These are phyloP conservation scores for Cenchrus fungigraminus DNA, from an alignment of 176 grass and related monocot genomes.

Conservation along the genomic window DNA sequence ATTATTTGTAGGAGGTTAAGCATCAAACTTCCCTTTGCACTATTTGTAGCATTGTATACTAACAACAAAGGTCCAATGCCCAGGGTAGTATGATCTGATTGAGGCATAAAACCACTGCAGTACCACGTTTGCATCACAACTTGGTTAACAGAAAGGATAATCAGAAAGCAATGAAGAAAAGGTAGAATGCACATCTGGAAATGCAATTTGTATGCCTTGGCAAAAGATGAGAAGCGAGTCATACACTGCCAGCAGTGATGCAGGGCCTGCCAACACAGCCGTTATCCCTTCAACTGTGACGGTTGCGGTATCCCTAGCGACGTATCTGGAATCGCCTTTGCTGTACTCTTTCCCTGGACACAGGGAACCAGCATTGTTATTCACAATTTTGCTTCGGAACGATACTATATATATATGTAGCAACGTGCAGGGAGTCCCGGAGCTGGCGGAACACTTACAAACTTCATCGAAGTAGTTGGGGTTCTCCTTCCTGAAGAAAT, in stretches of 20 bases:
- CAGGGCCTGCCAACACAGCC: slow-evolving; percentile 74
- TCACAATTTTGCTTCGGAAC: background rate
- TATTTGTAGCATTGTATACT: background rate
- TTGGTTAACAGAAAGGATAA: background rate
- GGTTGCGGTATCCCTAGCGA: slow-evolving; percentile 64
- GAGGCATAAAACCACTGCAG: background rate
- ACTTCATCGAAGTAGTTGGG: slow-evolving; percentile 76
- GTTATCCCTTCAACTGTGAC: slow-evolving; percentile 78
- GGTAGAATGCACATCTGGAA: background rate
- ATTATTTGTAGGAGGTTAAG: background rate
- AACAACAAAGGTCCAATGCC: background rate
- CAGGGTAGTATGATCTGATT: background rate
- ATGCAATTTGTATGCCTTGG: background rate
- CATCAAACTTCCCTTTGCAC: background rate
- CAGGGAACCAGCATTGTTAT: background rate
- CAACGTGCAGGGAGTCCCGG: background rate
- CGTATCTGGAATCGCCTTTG: slow-evolving; percentile 93
- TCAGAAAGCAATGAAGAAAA: background rate
- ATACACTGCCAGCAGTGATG: slow-evolving; percentile 75
- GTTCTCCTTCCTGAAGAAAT: slow-evolving; percentile 64
- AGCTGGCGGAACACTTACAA: slow-evolving; percentile 1
- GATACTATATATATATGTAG: background rate
- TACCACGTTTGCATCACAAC: background rate
- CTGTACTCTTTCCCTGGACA: slow-evolving; percentile 83
- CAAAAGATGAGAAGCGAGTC: background rate